Conservation (phyloP, 805 yeast genomes). For the Saccharomyces paradoxus region DNA sequence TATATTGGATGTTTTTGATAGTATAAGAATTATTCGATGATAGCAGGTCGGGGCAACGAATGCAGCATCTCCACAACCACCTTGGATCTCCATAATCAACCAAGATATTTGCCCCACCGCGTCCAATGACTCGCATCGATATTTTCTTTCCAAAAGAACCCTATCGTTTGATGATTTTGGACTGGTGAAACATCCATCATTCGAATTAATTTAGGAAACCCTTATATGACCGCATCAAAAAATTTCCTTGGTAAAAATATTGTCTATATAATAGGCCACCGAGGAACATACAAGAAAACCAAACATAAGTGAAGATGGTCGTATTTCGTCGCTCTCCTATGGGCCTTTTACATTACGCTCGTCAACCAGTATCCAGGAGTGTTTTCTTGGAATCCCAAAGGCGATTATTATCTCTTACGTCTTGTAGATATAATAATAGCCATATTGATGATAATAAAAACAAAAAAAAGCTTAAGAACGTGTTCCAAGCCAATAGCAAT, state of each 20-base stretch:
- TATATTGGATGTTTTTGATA: conserved; percentile 12
- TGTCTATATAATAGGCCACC: background rate
- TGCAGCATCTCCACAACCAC: conserved; percentile 20
- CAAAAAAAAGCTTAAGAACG: background rate
- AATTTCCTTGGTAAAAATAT: background rate
- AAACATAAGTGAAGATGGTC: background rate
- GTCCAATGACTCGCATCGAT: conserved; percentile 14
- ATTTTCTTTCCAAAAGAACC: background rate
- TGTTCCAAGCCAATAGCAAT: background rate
- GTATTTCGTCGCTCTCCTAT: background rate
- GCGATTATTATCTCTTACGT: background rate
- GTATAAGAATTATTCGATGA: conserved; percentile 19
- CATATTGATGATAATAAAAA: background rate
- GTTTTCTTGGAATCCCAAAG: background rate
- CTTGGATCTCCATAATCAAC: conserved; percentile 11
- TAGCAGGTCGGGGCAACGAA: conserved; percentile 12
- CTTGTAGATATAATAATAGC: background rate
- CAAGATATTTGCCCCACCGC: conserved; percentile 25
- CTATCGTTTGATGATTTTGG: background rate
- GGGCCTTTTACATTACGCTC: background rate
- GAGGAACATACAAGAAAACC: background rate
- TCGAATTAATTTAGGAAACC: background rate
- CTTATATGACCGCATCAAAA: background rate
- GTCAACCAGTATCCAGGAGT: background rate
- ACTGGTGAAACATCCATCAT: background rate